Percentiles rank a stretch among this genome's conserved stretches.
phyloP scores from a whole-genome alignment of 2,329 filamentous ascomycete genomes.

The Hypoxylon sp. region DNA sequence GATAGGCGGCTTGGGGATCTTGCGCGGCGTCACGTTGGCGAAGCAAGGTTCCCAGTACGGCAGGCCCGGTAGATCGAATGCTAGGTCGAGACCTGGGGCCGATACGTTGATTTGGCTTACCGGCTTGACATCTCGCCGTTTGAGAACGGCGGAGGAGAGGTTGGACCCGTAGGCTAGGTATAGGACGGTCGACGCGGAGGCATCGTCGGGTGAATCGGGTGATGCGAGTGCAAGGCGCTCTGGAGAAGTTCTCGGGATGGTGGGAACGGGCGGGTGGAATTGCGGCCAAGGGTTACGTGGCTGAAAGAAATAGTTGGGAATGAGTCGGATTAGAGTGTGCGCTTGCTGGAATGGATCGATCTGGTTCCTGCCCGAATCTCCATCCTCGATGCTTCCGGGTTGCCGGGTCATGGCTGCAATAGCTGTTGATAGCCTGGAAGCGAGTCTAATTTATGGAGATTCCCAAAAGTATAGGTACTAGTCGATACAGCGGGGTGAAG shows the following conservation, averaged over 20 bases:
- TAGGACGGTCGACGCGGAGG: slow-evolving; percentile 67
- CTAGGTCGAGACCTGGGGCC: slow-evolving; percentile 81
- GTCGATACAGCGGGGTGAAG: not conserved
- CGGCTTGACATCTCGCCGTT: slow-evolving; percentile 81
- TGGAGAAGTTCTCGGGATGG: slow-evolving; percentile 55
- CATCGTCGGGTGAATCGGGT: slow-evolving; percentile 41
- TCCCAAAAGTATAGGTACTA: slow-evolving; percentile 4
- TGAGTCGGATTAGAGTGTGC: slow-evolving; percentile 33
- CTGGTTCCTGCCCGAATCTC: slow-evolving; percentile 1
- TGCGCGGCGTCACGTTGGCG: slow-evolving; percentile 79
- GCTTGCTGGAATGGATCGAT: slow-evolving; percentile 34
- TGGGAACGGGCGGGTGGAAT: slow-evolving; percentile 49
- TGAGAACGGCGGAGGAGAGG: slow-evolving; percentile 83
- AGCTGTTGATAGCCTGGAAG: not conserved
- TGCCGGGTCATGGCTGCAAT: slow-evolving; percentile 17
- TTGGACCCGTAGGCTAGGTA: slow-evolving; percentile 96
- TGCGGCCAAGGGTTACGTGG: slow-evolving; percentile 15
- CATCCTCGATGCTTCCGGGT: slow-evolving; percentile 33
- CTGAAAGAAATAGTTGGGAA: slow-evolving; percentile 36
- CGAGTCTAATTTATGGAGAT: slow-evolving; percentile 10
- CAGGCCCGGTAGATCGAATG: slow-evolving; percentile 87
- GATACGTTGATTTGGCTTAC: slow-evolving; percentile 85
- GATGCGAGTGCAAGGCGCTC: slow-evolving; percentile 56
- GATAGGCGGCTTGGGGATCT: slow-evolving; percentile 60
- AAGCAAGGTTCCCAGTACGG: slow-evolving; percentile 94